A percentile compares a stretch with the other conserved stretches of the same genome.
Evolutionary conservation across 306 rosid species (phyloP).

Genomic region (Erythrophleum fordii): DNA sequence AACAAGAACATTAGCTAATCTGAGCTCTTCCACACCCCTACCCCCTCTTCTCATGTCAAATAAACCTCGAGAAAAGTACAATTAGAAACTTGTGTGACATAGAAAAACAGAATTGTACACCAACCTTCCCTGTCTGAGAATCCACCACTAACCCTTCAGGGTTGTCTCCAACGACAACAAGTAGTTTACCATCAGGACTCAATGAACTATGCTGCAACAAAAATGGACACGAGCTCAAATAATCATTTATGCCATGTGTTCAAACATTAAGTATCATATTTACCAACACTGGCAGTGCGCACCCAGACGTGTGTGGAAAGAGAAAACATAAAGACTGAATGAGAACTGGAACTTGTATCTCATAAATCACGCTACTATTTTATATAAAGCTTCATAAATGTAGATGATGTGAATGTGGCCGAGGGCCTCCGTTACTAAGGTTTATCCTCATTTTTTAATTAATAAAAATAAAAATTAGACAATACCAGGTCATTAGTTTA

Average conservation of each 20-base stretch:
- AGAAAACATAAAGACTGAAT: background rate
- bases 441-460: background rate
- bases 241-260: background rate
- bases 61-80: background rate
- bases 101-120: background rate
- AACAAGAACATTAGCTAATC: conserved; percentile 13
- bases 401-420: background rate
- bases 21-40: background rate
- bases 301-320: background rate
- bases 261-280: background rate
- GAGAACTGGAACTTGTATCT: background rate
- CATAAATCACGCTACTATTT: background rate
- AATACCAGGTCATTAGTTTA: background rate
- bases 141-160: conserved; percentile 67
- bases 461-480: background rate
- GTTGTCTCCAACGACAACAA: conserved; percentile 64
- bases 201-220: conserved; percentile 59
- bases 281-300: background rate
- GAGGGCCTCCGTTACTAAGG: background rate
- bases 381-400: background rate
- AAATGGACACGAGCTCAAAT: background rate
- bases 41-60: background rate
- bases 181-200: conserved; percentile 65
- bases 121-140: conserved; percentile 73
- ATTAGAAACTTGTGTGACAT: background rate